Base-by-base conservation (phyloP, 306 rosid genomes). In the Begonia fuchsioides region DNA sequence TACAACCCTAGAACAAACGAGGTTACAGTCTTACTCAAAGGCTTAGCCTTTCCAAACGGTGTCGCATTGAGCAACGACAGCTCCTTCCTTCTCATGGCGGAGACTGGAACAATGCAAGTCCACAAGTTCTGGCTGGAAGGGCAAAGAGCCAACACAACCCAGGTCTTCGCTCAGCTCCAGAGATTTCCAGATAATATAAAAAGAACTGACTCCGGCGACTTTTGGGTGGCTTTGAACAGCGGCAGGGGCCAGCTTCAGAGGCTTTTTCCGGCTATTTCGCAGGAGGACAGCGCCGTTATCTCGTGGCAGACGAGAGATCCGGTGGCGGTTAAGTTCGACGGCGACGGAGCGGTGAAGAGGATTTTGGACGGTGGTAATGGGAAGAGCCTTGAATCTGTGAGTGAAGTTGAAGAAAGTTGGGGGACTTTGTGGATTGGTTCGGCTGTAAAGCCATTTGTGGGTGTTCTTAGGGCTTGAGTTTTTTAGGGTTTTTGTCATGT, bases 401-500 rank as follows among this genome's bases (percentile, higher is more conserved):
- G 92, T 47, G 85, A 77, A 45, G 82, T 71, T 12, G 73, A 55
- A 51, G 85, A 77, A 40, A 32, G 57, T 43, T 58, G n/a, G 6
- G 82, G 76, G 45, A 49, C 7, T 13, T 44, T 77, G 72, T 81
- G 78, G 86, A 41, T 81, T 10, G 93, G 93, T 0, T 81, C 86
- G 4, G 70, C 50, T 0, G 66, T 69, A 0, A 71, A 77, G 44
- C 60, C 72, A 17, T 81, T 52, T 14, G 55, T 77, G 44, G 80
- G 55, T 11, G 59, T 69, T 3, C 38, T 69, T 12, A 46, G 14
- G 45, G 45, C 5, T 41, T 41, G 35, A 26, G 35, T 5, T 26
- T 1, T 26, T 26, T 2, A 26, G 35, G 35, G 35, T 26, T 3
- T 26, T 20, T n/a, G n/a, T n/a, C n/a, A n/a, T n/a, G n/a, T n/a